Conservation (phyloP, 2,329 filamentous ascomycete species). For the Fusarium pseudograminearum region DNA sequence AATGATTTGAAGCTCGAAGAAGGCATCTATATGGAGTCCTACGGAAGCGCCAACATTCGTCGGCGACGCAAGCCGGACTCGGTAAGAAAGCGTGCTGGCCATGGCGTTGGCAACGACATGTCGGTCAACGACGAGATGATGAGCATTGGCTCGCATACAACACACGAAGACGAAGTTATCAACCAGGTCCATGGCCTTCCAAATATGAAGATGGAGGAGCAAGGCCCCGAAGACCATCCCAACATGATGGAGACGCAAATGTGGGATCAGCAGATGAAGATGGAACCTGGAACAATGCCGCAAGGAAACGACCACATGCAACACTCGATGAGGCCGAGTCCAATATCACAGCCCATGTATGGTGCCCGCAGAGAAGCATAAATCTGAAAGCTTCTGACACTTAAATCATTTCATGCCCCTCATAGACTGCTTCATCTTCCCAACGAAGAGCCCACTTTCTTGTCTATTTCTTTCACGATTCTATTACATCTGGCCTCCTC, state of each 20-base stretch:
- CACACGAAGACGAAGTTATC: conserved; percentile 53
- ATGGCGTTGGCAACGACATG: conserved; percentile 42
- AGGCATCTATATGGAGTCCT: conserved; percentile 55
- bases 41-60: conserved; percentile 53
- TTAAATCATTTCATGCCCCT: conserved; percentile 7
- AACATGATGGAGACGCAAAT: conserved; percentile 49
- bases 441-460: conserved; percentile 49
- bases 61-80: conserved; percentile 58
- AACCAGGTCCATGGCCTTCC: conserved; percentile 49
- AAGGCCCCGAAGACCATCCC: conserved; percentile 34
- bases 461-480: conserved; percentile 21
- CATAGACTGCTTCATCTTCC: conserved; percentile 53
- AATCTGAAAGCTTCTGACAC: conserved; percentile 8
- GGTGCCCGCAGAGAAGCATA: conserved; percentile 42
- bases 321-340: conserved; percentile 40
- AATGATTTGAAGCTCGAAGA: conserved; percentile 57
- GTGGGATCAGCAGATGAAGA: conserved; percentile 51
- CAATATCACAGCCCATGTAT: conserved; percentile 39
- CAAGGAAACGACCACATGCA: conserved; percentile 41
- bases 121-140: conserved; percentile 57
- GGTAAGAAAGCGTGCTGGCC: conserved; percentile 45
- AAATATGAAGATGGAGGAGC: conserved; percentile 47
- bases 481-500: not conserved
- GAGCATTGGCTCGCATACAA: conserved; percentile 51
- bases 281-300: conserved; percentile 44